Conservation (phyloP, 225 moss, liverwort and hornwort species). For the Bryum argenteum region DNA sequence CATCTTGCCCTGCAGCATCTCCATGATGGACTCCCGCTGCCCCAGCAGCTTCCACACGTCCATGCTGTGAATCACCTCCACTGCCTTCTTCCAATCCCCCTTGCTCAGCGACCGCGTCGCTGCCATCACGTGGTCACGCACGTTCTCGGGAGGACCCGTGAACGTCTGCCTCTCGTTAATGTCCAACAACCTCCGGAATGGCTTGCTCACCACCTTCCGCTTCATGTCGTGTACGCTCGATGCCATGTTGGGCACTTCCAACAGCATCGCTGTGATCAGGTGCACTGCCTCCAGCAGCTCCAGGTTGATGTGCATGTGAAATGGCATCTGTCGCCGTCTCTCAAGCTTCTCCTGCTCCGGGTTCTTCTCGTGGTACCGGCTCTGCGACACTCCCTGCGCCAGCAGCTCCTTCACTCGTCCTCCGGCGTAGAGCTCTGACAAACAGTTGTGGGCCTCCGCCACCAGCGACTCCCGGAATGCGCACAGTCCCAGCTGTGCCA, state of each 20-base stretch:
- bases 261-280: constrained; percentile 87
- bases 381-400: constrained; percentile 96
- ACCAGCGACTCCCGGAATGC: constrained; percentile 85
- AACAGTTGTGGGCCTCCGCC: constrained; percentile 79
- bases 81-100: constrained; percentile 87
- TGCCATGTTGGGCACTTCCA: constrained; percentile 98
- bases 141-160: constrained; percentile 98
- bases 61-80: constrained; percentile 81
- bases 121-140: constrained; percentile 97
- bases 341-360: constrained; percentile 99
- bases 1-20: constrained; percentile 86
- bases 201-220: constrained; percentile 94
- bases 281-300: constrained; percentile 96
- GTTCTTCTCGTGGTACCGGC: constrained; percentile 98
- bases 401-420: constrained; percentile 92
- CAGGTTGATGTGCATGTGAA: constrained; percentile 98
- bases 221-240: constrained; percentile 93
- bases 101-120: constrained; percentile 79
- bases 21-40: constrained; percentile 67
- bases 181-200: constrained; percentile 86
- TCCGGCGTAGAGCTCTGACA: constrained; percentile 89
- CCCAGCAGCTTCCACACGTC: constrained; percentile 92
- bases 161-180: constrained; percentile 96
- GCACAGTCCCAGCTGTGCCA: constrained; percentile 94
- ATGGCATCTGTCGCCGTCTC: constrained; percentile 95